Evolutionary conservation across 2,329 filamentous ascomycete genomes (phyloP), one percentile per base, ranked within the genome.

Genomic region (Monilinia aucupariae): DNA sequence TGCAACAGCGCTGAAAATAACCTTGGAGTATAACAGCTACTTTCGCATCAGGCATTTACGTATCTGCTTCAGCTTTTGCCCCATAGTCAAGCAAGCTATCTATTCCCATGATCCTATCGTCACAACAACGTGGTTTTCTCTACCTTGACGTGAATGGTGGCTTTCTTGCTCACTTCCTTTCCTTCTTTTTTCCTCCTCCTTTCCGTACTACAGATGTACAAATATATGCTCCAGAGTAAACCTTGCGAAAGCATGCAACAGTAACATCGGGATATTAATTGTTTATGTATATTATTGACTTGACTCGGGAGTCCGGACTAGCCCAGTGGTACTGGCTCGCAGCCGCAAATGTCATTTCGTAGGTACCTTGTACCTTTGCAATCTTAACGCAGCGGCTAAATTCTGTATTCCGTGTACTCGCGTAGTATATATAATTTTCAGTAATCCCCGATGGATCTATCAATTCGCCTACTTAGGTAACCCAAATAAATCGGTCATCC

Each of bases 281-380:
- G 45, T 12, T 12, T 25, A 20, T 13, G 27, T 25, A 47, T 37
- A 37, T n/a, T 47, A 34, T 34, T 34, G 20, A 34, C 27, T 17
- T 3, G 8, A 25, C 20, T 20, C 27, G 15, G 20, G n/a, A 34
- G 30, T 37, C 30, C 15, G 13, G 41, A 47, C 27, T 47, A 56
- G 54, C 12, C 9, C 8, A 25, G 54, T 58, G 1, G 30, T 58
- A 34, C 54, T 12, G 7, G 43, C 22, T 22, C 41, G 30, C 54
- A 47, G 54, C 30, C 41, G 27, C 54, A 58, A 58, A 47, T 58
- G 41, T 20, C 54, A 58, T 58, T 34, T 34, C 30, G 39, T 22
- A 47, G 22, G 54, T 58, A 37, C 4, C n/a, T 25, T 13, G 20
- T 37, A 58, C n/a, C 7, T 58, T 34, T 25, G 54, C 48, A 58